A percentile compares a stretch with the other conserved stretches of the same genome.
phyloP scores from a whole-genome alignment of 73 alveolate species.

The Uronychia binucleata region DNA sequence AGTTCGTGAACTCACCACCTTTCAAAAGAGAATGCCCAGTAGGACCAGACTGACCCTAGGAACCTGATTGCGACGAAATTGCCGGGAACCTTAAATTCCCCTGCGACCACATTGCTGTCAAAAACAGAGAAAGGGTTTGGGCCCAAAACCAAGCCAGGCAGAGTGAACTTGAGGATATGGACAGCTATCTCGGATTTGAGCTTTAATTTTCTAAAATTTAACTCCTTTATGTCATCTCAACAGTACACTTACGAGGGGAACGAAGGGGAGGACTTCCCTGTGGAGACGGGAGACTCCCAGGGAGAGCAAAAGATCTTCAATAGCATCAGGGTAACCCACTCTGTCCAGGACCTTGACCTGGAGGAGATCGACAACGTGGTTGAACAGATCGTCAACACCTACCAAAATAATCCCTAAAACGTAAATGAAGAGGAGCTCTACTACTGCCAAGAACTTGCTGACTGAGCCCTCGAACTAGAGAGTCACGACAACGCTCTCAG shows the following conservation, averaged over 20 bases:
- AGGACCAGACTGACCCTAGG: no score
- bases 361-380: not conserved
- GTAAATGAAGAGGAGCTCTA: not conserved
- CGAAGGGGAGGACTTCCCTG: not conserved
- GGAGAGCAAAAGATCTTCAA: not conserved
- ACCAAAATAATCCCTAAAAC: not conserved
- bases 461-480: not conserved
- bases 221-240: not conserved
- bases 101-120: not conserved
- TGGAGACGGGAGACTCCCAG: not conserved
- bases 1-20: slow-evolving; percentile 8
- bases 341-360: not conserved
- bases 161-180: slow-evolving; percentile 6
- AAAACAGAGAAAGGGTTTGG: slow-evolving; percentile 10
- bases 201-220: not conserved
- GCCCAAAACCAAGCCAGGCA: not conserved
- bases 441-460: not conserved
- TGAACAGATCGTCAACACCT: not conserved
- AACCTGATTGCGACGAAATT: not conserved
- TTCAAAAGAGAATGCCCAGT: slow-evolving; percentile 5
- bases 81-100: slow-evolving; percentile 1
- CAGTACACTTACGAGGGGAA: not conserved
- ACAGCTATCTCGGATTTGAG: slow-evolving; percentile 1
- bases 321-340: not conserved
- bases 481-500: not conserved